Percentiles rank a stretch among this genome's conserved stretches.
These are phyloP conservation scores for Middelhovenomyces tepae DNA, from an alignment of 805 yeast genomes.

Conservation along the genomic window DNA sequence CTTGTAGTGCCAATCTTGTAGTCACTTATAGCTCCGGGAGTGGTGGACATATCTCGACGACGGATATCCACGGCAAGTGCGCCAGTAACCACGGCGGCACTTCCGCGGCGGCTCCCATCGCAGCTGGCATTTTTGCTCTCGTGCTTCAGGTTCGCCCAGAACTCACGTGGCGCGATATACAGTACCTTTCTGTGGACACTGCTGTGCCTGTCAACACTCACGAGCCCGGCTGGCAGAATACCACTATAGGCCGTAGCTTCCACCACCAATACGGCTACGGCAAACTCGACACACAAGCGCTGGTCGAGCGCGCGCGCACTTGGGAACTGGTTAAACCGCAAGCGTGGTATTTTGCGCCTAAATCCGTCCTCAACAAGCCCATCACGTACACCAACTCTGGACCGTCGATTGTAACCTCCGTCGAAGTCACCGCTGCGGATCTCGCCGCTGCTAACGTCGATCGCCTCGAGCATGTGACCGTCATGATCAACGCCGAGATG, in stretches of 20 bases:
- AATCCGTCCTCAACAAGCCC: constrained; percentile 27
- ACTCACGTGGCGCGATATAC: constrained; percentile 93
- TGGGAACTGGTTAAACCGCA: constrained; percentile 91
- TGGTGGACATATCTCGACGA: constrained; percentile 80
- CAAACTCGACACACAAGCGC: constrained; percentile 68
- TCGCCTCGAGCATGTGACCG: constrained; percentile 76
- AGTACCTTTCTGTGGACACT: constrained; percentile 66
- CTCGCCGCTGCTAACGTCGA: constrained; percentile 52
- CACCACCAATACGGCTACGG: constrained; percentile 92
- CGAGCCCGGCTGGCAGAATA: constrained; percentile 67
- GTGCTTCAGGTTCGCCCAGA: constrained; percentile 77
- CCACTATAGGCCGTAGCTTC: constrained; percentile 59
- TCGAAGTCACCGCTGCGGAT: constrained; percentile 38
- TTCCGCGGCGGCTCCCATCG: constrained; percentile 97
- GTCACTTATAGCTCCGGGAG: constrained; percentile 91
- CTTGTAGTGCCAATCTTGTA: constrained; percentile 90
- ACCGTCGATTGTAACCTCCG: constrained; percentile 3
- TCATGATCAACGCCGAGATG: constrained; percentile 63
- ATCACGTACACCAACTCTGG: constrained; percentile 11
- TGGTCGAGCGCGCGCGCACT: constrained; percentile 62
- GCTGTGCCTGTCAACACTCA: constrained; percentile 57
- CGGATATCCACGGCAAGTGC: constrained; percentile 66
- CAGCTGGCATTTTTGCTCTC: constrained; percentile 89
- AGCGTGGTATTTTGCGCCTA: constrained; percentile 59
- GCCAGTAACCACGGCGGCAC: constrained; percentile 85